Percentiles rank a stretch among this genome's conserved stretches.
phyloP scores from a whole-genome alignment of 2,329 filamentous ascomycete species.

The Paraconiothyrium sp. region DNA sequence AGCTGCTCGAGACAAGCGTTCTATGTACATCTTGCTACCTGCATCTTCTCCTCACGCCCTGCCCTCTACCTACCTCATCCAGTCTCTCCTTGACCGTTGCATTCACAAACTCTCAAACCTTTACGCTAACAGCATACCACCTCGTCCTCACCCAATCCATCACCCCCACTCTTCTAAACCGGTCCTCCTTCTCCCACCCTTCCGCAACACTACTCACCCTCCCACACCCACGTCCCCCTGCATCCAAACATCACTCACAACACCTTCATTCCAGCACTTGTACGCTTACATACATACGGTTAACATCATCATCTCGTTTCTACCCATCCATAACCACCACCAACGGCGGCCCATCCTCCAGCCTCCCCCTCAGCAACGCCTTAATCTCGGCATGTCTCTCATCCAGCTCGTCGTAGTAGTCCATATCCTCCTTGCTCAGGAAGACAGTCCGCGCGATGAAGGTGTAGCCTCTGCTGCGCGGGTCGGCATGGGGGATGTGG shows the following conservation, averaged over 20 bases:
- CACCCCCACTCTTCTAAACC: too few relatives aligned
- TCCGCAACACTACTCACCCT: too few relatives aligned
- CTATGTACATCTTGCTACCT: conserved; percentile 5
- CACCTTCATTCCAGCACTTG: too few relatives aligned
- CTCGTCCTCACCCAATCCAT: too few relatives aligned
- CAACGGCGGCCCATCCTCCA: conserved; percentile 36
- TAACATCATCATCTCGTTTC: too few relatives aligned
- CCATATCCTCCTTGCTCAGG: conserved; percentile 71
- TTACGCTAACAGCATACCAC: too few relatives aligned
- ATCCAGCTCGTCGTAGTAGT: conserved; percentile 72
- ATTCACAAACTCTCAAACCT: too few relatives aligned
- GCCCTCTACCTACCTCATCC: not conserved
- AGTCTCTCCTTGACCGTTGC: too few relatives aligned
- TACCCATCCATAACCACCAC: conserved; percentile 40
- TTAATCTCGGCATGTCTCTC: conserved; percentile 65
- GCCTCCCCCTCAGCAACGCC: conserved; percentile 38
- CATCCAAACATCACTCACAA: too few relatives aligned
- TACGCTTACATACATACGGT: too few relatives aligned
- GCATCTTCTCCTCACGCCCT: conserved; percentile 6
- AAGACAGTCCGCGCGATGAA: conserved; percentile 71
- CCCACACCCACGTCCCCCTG: too few relatives aligned
- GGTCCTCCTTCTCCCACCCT: too few relatives aligned
- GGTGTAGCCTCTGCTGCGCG: conserved; percentile 72
- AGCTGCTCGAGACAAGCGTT: not conserved
- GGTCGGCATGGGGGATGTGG: conserved; percentile 64